phyloP scores from a whole-genome alignment of 2,329 filamentous ascomycete species.

The Ceratocystis ficicola region DNA sequence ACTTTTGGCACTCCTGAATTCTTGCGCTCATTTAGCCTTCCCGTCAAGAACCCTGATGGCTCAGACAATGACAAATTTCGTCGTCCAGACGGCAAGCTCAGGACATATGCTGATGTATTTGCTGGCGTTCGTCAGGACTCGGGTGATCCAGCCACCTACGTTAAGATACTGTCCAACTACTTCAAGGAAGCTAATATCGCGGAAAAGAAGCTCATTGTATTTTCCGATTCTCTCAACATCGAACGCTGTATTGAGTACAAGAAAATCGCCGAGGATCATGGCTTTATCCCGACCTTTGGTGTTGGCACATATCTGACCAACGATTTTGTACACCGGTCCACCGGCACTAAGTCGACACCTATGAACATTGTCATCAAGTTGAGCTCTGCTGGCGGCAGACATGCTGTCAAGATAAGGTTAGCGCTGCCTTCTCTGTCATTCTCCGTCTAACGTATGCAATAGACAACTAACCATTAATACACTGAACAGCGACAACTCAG shows the following conservation, averaged over 20 bases:
- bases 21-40: conserved; percentile 67
- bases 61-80: conserved; percentile 34
- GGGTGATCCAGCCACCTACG: conserved; percentile 69
- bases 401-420: conserved; percentile 76
- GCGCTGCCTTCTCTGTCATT: conserved; percentile 12
- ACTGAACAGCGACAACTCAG: conserved; percentile 54
- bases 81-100: conserved; percentile 32
- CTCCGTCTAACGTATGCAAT: conserved; percentile 14
- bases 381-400: conserved; percentile 65
- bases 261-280: conserved; percentile 61
- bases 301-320: conserved; percentile 95
- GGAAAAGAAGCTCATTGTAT: conserved; percentile 79
- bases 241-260: conserved; percentile 88
- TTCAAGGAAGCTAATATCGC: conserved; percentile 65
- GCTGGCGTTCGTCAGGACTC: conserved; percentile 81
- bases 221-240: conserved; percentile 88
- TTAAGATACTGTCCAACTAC: conserved; percentile 66
- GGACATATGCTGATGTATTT: conserved; percentile 71
- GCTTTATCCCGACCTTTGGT: conserved; percentile 79
- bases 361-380: conserved; percentile 98
- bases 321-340: conserved; percentile 64
- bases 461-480: conserved; percentile 15
- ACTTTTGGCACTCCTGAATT: conserved; percentile 92
- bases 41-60: conserved; percentile 37
- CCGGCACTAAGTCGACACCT: conserved; percentile 72